Conservation (phyloP, 768 basidiomycete species). For the Mycena pura region DNA sequence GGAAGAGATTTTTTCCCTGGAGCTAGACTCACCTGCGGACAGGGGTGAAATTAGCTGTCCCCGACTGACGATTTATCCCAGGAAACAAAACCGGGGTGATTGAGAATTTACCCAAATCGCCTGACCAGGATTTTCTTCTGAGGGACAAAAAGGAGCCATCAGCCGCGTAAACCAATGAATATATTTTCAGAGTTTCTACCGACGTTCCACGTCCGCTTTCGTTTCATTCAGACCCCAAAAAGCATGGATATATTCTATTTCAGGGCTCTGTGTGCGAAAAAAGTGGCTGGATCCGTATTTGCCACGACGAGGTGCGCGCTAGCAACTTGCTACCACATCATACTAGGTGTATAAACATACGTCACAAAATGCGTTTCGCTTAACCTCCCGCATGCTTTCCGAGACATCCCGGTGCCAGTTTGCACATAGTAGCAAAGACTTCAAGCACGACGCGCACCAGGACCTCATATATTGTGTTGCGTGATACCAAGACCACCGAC, state of each 20-base stretch:
- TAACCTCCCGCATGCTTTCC: conserved; percentile 70
- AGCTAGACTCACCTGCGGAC: too few relatives aligned
- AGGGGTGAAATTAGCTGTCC: too few relatives aligned
- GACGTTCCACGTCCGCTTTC: too few relatives aligned
- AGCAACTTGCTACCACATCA: conserved; percentile 14
- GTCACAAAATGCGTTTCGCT: conserved; percentile 87
- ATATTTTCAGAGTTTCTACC: too few relatives aligned
- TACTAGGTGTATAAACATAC: conserved; percentile 82
- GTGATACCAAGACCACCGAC: conserved; percentile 63
- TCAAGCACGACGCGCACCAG: conserved; percentile 75
- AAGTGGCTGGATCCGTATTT: conserved; percentile 59
- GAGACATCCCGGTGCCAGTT: conserved; percentile 87
- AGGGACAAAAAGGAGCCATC: too few relatives aligned
- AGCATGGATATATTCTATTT: conserved; percentile 79
- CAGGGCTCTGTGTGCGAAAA: conserved; percentile 73
- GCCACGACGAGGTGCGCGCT: conserved; percentile 73
- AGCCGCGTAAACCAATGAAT: too few relatives aligned
- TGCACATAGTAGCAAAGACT: conserved; percentile 85
- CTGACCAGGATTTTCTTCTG: too few relatives aligned
- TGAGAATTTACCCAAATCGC: too few relatives aligned
- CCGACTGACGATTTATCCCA: too few relatives aligned
- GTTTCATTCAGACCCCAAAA: conserved; percentile 82
- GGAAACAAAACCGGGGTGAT: too few relatives aligned
- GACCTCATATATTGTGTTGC: conserved; percentile 91
- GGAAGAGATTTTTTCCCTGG: too few relatives aligned